Conservation (phyloP, 2,329 filamentous ascomycete genomes). For the Beauveria brongniartii region DNA sequence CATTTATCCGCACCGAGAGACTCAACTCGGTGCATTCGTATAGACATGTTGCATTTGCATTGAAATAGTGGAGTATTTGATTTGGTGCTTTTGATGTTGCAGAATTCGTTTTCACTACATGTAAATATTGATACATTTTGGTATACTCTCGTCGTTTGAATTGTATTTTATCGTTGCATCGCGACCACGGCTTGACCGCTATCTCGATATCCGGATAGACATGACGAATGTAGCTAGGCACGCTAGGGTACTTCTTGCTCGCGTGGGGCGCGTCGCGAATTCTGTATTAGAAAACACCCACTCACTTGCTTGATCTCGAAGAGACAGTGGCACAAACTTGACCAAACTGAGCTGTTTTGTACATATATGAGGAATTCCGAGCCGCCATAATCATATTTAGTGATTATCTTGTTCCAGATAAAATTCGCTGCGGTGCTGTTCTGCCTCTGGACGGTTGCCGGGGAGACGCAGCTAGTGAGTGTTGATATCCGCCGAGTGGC, state of each 20-base stretch:
- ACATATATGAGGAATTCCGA: too few species aligned
- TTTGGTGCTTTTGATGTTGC: neutral
- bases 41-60: neutral
- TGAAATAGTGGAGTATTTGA: neutral
- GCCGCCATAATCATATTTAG: too few species aligned
- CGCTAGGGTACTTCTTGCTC: too few species aligned
- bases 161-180: too few species aligned
- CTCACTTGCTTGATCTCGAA: neutral
- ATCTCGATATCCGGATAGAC: too few species aligned
- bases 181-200: too few species aligned
- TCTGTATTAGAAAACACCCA: neutral
- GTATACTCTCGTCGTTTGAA: too few species aligned
- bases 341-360: too few species aligned
- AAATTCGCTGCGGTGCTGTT: neutral
- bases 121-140: neutral
- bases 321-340: neutral
- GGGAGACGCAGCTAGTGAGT: slow-evolving; percentile 4
- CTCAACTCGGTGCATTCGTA: neutral
- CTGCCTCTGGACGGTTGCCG: neutral
- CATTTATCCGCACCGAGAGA: neutral
- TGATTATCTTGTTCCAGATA: too few species aligned
- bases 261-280: neutral
- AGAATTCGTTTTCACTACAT: neutral
- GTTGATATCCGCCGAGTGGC: slow-evolving; percentile 5
- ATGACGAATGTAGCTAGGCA: too few species aligned